Percentiles rank a stretch among this genome's conserved stretches.
These are phyloP conservation scores for Moesziomyces aphidis DNA, from an alignment of 1,284 basidiomycete species.

Conservation along the genomic window DNA sequence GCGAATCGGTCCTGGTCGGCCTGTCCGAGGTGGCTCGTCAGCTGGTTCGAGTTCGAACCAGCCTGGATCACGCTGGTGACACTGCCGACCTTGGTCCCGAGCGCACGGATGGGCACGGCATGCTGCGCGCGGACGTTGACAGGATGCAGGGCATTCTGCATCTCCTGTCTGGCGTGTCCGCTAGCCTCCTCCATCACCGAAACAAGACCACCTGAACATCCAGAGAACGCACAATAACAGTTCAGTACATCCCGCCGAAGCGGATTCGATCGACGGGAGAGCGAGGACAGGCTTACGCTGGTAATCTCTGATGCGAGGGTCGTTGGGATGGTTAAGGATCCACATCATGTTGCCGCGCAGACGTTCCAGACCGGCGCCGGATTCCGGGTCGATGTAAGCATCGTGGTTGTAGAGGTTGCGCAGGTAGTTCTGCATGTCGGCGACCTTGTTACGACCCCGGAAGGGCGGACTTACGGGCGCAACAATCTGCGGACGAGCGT, in stretches of 20 bases:
- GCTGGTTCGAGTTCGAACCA: too few species aligned
- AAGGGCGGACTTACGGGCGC: background rate
- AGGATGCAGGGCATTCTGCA: background rate
- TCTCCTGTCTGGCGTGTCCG: background rate
- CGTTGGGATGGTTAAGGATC: background rate
- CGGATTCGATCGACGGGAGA: too few species aligned
- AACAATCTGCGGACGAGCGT: background rate
- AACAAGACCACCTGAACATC: background rate
- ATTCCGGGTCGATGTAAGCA: background rate
- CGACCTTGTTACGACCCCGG: background rate
- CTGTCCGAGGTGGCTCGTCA: too few species aligned
- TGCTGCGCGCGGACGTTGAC: background rate
- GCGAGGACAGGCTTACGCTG: background rate
- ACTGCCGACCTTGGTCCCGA: too few species aligned
- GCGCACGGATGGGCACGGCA: too few species aligned
- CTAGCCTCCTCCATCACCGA: background rate
- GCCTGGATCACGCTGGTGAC: too few species aligned
- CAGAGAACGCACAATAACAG: too few species aligned
- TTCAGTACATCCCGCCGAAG: too few species aligned
- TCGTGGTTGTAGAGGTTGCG: background rate
- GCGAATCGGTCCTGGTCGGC: too few species aligned
- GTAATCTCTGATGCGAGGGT: background rate
- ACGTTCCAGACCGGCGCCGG: background rate
- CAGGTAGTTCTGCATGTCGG: background rate
- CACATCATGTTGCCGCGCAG: background rate